Base-by-base conservation (phyloP, 306 rosid species). In the Urtica urens region DNA sequence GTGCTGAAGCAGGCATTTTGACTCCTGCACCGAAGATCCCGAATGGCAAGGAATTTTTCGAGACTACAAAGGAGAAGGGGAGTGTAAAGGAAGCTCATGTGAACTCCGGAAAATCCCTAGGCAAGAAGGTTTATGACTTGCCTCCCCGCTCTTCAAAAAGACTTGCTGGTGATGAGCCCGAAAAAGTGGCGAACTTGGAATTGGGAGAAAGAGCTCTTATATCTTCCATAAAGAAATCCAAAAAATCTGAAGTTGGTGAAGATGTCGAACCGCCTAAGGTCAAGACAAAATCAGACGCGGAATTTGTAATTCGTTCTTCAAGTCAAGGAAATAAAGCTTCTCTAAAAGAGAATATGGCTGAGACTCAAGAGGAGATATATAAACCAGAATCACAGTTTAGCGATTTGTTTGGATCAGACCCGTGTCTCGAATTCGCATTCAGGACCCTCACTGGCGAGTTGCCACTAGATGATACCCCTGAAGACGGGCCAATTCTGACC, bases 111-210 rank as follows among this genome's bases (percentile, higher is more conserved):
- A 68, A 59, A 49, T 60, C 69, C 20, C 72, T 37, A 49, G 44
- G 30, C 54, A 57, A 73, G 59, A 68, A 69, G 50, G 63, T 72
- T 15, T 65, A 55, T 53, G 66, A 22, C 50, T 52, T 66, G 65
- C 65, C 68, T 45, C 66, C 53, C 35, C 80, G 95, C 18, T 77
- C 63, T 53, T 88, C 95, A 15, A 81, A 48, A 23, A 75, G 93
- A 66, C 84, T 84, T 60, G 76, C 96, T 68, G 86, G 83, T 55
- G 16, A 41, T 62, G 73, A 64, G 61, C 82, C 80, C 56, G 75
- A 70, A 57, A 67, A 61, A 44, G 53, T 46, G 60, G 52, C 43
- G 34, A 51, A 68, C 45, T 60, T 52, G 52, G 61, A 53, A 39
- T 18, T 55, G 44, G 63, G 47, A 38, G 79, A 74, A 48, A 67